Conservation (phyloP, 768 basidiomycete species). For the Arthromyces matolae region DNA sequence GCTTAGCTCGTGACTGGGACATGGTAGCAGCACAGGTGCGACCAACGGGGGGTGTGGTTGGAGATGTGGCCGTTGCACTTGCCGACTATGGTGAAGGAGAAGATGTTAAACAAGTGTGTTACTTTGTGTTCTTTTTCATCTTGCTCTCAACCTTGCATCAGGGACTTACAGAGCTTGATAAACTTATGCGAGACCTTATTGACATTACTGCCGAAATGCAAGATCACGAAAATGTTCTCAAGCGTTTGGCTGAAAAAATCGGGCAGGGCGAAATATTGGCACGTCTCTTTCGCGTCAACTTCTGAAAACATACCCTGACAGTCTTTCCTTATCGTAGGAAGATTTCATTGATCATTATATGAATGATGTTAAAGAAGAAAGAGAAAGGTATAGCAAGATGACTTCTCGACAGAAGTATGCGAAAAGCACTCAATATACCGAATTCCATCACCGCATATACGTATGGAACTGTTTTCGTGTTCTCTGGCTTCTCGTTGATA, state of each 20-base stretch:
- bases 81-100: slow-evolving; percentile 60
- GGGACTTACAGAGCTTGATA: slow-evolving; percentile 60
- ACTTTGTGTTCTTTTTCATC: slow-evolving; percentile 1
- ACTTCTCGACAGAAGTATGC: slow-evolving; percentile 80
- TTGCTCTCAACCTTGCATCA: slow-evolving; percentile 21
- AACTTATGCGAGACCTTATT: slow-evolving; percentile 62
- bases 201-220: slow-evolving; percentile 63
- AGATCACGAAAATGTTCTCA: slow-evolving; percentile 50
- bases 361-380: slow-evolving; percentile 35
- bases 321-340: slow-evolving; percentile 34
- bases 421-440: slow-evolving; percentile 52
- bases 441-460: slow-evolving; percentile 65
- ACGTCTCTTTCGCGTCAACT: slow-evolving; percentile 31
- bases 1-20: slow-evolving; percentile 62
- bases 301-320: neutral
- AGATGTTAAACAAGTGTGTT: slow-evolving; percentile 47
- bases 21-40: slow-evolving; percentile 48
- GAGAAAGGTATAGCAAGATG: slow-evolving; percentile 49
- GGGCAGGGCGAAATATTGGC: slow-evolving; percentile 59
- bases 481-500: neutral
- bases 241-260: slow-evolving; percentile 54
- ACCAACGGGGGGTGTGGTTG: slow-evolving; percentile 42
- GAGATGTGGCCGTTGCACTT: slow-evolving; percentile 51
- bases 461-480: slow-evolving; percentile 30
- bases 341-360: slow-evolving; percentile 51